phyloP scores from a whole-genome alignment of 2,329 filamentous ascomycete genomes.

The Chaetomiaceae sp. region DNA sequence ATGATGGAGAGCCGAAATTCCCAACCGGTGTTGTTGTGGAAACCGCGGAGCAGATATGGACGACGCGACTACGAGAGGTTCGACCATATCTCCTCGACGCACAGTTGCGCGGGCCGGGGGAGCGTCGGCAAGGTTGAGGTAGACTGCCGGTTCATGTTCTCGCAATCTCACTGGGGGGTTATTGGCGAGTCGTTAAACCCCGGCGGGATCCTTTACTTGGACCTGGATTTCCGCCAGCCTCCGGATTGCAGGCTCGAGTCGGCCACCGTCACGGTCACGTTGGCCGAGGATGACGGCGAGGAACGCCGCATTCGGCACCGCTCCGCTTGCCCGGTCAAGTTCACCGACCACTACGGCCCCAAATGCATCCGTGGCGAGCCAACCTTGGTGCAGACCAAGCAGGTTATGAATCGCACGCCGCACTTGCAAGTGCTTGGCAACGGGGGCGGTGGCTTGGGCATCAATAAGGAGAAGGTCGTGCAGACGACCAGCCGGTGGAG shows the following conservation, averaged over 20 bases:
- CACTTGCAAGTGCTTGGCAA: conserved; percentile 13
- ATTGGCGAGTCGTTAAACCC: conserved; percentile 10
- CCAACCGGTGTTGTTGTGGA: conserved; percentile 7
- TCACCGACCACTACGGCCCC: conserved; percentile 20
- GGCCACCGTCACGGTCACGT: conserved; percentile 16
- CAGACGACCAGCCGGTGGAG: conserved; percentile 12
- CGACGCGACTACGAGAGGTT: conserved; percentile 16
- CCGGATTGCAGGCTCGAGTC: conserved; percentile 16
- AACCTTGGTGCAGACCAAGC: conserved; percentile 9
- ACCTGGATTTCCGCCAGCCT: conserved; percentile 20
- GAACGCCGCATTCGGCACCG: background rate
- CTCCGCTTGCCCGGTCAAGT: conserved; percentile 12
- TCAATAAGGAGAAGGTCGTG: conserved; percentile 11
- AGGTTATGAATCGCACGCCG: conserved; percentile 10
- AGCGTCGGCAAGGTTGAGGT: conserved; percentile 18
- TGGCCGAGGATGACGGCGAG: conserved; percentile 11
- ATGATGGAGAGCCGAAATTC: conserved; percentile 6
- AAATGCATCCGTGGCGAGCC: conserved; percentile 12
- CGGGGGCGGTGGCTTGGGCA: conserved; percentile 16
- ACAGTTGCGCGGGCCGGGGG: conserved; percentile 11
- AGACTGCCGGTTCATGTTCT: conserved; percentile 20
- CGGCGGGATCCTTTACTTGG: conserved; percentile 20
- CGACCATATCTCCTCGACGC: conserved; percentile 12
- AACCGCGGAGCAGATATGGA: conserved; percentile 6
- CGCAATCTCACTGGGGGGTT: conserved; percentile 17